These are phyloP conservation scores for Canavalia gladiata DNA, from an alignment of 306 rosid genomes.

Conservation along the genomic window DNA sequence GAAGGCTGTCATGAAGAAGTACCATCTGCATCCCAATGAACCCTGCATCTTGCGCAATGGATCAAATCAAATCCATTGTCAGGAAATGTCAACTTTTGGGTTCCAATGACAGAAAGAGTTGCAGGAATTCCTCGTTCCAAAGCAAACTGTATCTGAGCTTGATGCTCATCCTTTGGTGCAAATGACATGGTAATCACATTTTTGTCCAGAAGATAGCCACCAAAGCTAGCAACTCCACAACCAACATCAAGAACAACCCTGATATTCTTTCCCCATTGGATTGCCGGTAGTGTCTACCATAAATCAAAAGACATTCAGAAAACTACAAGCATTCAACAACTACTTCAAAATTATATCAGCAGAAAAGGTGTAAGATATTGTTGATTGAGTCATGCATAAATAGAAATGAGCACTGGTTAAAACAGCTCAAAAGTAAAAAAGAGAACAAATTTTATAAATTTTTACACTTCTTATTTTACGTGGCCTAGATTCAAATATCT, in stretches of 20 bases:
- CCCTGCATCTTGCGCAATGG: conserved; percentile 93
- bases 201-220: conserved; percentile 78
- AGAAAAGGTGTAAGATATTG: conserved; percentile 3
- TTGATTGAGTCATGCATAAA: conserved; percentile 2
- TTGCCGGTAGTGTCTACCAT: conserved; percentile 61
- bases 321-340: conserved; percentile 1
- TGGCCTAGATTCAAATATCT: not conserved
- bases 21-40: conserved; percentile 96
- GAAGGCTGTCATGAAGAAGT: conserved; percentile 22
- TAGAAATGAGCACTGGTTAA: not conserved
- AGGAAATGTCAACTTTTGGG: conserved; percentile 74
- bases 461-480: too few relatives aligned
- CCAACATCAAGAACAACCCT: conserved; percentile 90
- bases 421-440: not conserved
- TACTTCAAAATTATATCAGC: not conserved
- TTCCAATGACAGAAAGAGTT: conserved; percentile 85
- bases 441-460: not conserved
- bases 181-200: conserved; percentile 87
- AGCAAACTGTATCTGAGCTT: conserved; percentile 95
- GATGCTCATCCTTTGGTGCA: conserved; percentile 95
- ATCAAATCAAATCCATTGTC: conserved; percentile 77
- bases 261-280: conserved; percentile 76
- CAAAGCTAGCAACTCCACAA: conserved; percentile 95
- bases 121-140: conserved; percentile 94
- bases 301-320: conserved; percentile 23